Evolutionary conservation across 2,329 filamentous ascomycete genomes (phyloP), one percentile per base, ranked within the genome.

Genomic region (Pseudopithomyces maydicus): DNA sequence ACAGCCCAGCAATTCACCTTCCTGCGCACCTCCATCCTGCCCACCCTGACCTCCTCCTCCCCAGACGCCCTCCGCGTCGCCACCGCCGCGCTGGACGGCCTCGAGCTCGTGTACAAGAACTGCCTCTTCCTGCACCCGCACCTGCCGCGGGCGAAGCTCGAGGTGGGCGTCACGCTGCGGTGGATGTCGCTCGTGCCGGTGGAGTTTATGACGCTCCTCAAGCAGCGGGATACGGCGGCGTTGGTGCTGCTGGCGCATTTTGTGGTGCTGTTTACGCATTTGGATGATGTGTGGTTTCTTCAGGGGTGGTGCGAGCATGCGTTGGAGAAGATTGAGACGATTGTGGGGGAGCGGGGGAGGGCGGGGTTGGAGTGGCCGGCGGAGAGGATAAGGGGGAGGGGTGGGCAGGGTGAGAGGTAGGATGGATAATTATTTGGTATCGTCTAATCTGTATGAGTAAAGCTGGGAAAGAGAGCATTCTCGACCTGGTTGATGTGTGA

Each of bases 181-280:
- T 54, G 51, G 51, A 54, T 54, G 51, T 54, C 51, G 8, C 33
- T 54, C 7, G 51, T 54, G 6, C 51, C 51, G 17, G 22, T 46
- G 3, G 51, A 54, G 20, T 54, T 35, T 23, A 45, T 55, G 32
- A n/a, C 32, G 6, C n/a, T 36, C 8, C 46, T 50, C 20, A 44
- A 55, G 32, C 20, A 36, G 22, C 41, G 45, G 12, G 15, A 46
- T 15, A 10, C 53, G 11, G 36, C 12, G 39, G 46, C 53, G 8
- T 35, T 55, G 46, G 17, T 55, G 6, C 32, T 55, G 38, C 42
- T 55, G 12, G 53, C 53, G 12, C 46, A 55, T 44, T 55, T 55
- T n/a, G 23, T 49, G 11, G 35, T 39, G 2, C 29, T 54, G 10
- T 54, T 54, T 15, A 43, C 20, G n/a, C 32, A 17, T 6, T 54